Evolutionary conservation across 257 asterid species (phyloP), one percentile per base, ranked within the genome.

Genomic region (Forsythia viridissima): DNA sequence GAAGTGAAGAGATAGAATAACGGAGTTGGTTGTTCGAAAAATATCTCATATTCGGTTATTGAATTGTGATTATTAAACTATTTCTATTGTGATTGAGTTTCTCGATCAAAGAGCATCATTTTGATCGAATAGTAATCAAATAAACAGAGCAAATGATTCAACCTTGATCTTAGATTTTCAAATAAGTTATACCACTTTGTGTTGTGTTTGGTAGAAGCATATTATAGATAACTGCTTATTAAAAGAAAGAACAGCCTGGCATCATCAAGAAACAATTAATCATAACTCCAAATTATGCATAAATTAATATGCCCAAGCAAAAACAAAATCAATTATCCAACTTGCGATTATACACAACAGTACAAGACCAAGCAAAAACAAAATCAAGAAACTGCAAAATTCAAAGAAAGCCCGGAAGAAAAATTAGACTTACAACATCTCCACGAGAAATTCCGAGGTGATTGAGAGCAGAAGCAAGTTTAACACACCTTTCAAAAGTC

Each of bases 401-500:
- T 4, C 3, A 15, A 72, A 65, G 4, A 66, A 40, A 65, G 43
- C 5, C 13, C 51, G 3, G 38, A 9, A 73, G 67, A 59, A 43
- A 9, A 13, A 5, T 7, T 0, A 3, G 70, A 80, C 88, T 72
- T 21, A 84, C 90, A 51, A 84, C 85, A 73, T 84, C 82, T 1
- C 80, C 87, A 70, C 75, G 68, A 46, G 84, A 84, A 71, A 88
- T 77, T 0, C 81, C 83, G 0, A 81, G 82, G 36, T 55, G 80
- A 75, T 21, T 12, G 75, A 88, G 87, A 72, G 91, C 85, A 38
- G 91, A 88, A 30, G 76, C 76, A 43, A 72, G 76, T 37, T 55
- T 44, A 15, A 46, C 21, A n/a, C 76, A 72, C 38, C 76, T 72
- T 3, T 46, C 65, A 46, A 10, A 55, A 72, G 76, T 72, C 20